Base-by-base conservation (phyloP, 2,329 filamentous ascomycete species). In the Stachybotrys elegans region DNA sequence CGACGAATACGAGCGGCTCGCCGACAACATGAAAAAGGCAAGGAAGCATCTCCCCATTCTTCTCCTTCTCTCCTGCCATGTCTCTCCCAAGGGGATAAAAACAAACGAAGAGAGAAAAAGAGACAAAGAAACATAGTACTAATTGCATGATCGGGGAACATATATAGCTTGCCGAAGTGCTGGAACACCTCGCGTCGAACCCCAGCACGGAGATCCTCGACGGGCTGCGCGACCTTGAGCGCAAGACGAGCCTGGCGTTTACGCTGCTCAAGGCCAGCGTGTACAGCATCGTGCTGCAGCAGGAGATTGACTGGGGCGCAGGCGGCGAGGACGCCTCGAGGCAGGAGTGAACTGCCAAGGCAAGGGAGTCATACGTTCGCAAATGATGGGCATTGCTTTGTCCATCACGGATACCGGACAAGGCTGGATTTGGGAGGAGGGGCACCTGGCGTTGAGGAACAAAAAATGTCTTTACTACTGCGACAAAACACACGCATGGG, bases 251-350 rank as follows among this genome's bases (percentile, higher is more conserved):
- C 54, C 73, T 95, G 43, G 92, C 96, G 19, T 97, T 95, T 67
- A 98, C 93, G 50, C 69, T 97, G 61, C 77, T 98, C 61, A 98
- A 98, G 73, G 92, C 93, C 16, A 97, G 92, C 66, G 93, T 98
- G 51, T 98, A 98, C 71, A 95, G 88, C 62, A 98, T 98, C 71
- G 91, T 98, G 49, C 67, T 98, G 71, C 92, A 98, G 77, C 92
- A 97, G 76, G 88, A 97, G 77, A 89, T 95, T 57, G 83, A 85
- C 50, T 87, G 84, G 67, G 86, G 80, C 40, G 74, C 75, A 53
- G 68, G 71, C 60, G 72, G 84, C 66, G 86, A 80, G 40, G 73
- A 75, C 54, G 68, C 71, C 60, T 72, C 59, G 20, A n/a, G n/a
- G n/a, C n/a, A n/a, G n/a, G n/a, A n/a, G n/a, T n/a, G n/a, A n/a